Evolutionary conservation across 306 rosid species (phyloP).

Genomic region (Calophaca sinica): DNA sequence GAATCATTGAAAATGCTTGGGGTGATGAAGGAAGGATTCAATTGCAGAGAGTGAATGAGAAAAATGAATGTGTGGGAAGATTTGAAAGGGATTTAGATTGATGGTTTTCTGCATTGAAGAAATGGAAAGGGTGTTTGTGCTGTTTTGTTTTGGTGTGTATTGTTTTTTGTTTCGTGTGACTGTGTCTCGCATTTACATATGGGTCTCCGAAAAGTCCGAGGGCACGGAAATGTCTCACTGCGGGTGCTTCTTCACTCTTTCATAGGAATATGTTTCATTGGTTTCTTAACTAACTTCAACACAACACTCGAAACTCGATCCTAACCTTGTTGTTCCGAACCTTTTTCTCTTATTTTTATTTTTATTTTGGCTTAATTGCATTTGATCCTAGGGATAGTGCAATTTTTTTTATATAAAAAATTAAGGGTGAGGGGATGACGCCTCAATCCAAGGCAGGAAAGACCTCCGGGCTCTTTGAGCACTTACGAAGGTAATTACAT

Average conservation of each 20-base stretch:
- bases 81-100: conserved; percentile 6
- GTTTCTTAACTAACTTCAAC: conserved; percentile 33
- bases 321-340: too few species aligned
- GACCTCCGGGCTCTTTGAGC: too few species aligned
- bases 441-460: too few species aligned
- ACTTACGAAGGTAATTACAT: too few species aligned
- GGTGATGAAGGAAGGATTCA: conserved; percentile 5
- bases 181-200: not conserved
- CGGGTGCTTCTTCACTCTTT: not conserved
- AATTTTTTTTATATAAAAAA: too few species aligned
- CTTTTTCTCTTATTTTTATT: too few species aligned
- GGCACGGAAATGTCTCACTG: conserved; percentile 27
- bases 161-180: not conserved
- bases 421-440: too few species aligned
- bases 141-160: not conserved
- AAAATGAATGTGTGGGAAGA: not conserved
- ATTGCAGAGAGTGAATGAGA: not conserved
- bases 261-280: not conserved
- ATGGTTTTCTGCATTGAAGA: not conserved
- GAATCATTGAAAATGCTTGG: not conserved
- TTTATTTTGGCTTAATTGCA: too few species aligned
- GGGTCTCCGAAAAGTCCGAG: conserved; percentile 51
- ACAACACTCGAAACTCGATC: too few species aligned
- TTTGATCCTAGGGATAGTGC: too few species aligned
- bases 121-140: conserved; percentile 19